These are phyloP conservation scores for Apiotrichum akiyoshidainum DNA, from an alignment of 1,284 basidiomycete species.

Conservation along the genomic window DNA sequence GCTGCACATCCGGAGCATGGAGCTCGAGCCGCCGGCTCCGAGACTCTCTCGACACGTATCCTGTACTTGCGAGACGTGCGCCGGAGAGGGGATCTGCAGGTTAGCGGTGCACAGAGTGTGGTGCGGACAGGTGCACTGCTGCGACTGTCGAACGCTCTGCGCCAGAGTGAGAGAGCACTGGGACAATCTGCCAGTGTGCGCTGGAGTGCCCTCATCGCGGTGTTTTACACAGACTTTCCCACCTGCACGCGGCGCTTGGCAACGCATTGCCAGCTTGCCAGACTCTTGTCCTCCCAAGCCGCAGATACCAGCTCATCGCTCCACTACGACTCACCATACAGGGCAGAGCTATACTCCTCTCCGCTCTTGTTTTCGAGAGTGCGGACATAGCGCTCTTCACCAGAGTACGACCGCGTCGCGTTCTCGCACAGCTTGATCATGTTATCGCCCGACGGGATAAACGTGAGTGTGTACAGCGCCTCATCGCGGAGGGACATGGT, in stretches of 20 bases:
- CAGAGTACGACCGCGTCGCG: constrained; percentile 1
- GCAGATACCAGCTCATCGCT: too few relatives aligned
- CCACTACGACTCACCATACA: constrained; percentile 43
- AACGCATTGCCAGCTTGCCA: not conserved
- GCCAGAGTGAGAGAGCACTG: too few relatives aligned
- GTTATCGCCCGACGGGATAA: constrained; percentile 22
- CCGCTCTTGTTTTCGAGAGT: constrained; percentile 29
- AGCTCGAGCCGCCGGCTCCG: constrained; percentile 44
- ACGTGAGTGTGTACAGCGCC: constrained; percentile 37
- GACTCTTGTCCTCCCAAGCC: not conserved
- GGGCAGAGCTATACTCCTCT: constrained; percentile 33
- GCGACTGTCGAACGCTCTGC: not conserved
- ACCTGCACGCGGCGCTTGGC: not conserved
- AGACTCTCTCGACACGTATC: constrained; percentile 32
- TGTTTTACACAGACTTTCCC: too few relatives aligned
- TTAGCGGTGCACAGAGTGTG: constrained; percentile 1
- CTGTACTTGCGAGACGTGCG: constrained; percentile 39
- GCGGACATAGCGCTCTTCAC: constrained; percentile 33
- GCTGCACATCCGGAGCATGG: constrained; percentile 44
- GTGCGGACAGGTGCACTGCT: not conserved
- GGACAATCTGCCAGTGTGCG: too few relatives aligned
- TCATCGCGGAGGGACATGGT: constrained; percentile 42
- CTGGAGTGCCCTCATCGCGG: not conserved
- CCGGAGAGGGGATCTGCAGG: constrained; percentile 38
- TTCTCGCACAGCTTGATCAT: constrained; percentile 35